Conservation (phyloP, 2,329 filamentous ascomycete genomes). For the Cercospora sojina region DNA sequence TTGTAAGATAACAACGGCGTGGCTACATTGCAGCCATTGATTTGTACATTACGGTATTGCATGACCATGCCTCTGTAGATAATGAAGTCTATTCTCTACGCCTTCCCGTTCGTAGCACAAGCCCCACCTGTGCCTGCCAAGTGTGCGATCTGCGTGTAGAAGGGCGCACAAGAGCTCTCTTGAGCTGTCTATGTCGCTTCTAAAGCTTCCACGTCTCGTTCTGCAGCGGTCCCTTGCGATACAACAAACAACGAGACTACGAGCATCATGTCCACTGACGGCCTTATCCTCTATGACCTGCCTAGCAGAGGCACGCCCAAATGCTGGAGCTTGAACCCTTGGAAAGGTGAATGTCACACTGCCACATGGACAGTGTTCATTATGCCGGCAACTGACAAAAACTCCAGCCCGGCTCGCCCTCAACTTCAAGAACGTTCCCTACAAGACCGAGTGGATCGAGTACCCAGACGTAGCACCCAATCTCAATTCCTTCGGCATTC, state of each 20-base stretch:
- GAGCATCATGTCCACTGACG: conserved; percentile 26
- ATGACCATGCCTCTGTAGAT: neutral
- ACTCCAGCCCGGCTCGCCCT: conserved; percentile 60
- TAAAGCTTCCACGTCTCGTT: neutral
- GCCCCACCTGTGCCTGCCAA: conserved; percentile 7
- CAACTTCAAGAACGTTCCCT: conserved; percentile 67
- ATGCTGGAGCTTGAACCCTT: conserved; percentile 67
- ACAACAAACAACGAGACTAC: neutral
- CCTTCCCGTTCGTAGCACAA: neutral
- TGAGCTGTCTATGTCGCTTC: neutral
- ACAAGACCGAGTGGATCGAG: conserved; percentile 68
- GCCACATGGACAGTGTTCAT: neutral
- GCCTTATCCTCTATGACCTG: conserved; percentile 62
- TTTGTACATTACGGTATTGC: neutral
- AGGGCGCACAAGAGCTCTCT: neutral
- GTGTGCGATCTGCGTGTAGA: neutral
- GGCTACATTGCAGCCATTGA: neutral
- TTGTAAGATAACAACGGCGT: neutral
- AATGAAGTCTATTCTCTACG: neutral
- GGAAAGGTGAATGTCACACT: conserved; percentile 59
- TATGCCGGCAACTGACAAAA: conserved; percentile 14
- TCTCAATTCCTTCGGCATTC: conserved; percentile 53
- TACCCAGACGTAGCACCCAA: conserved; percentile 62
- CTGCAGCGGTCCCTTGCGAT: neutral
- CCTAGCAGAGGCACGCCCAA: conserved; percentile 53